Evolutionary conservation across 345 rosid species (phyloP), one percentile per base, ranked within the genome.

Genomic region (Citropsis articulata): DNA sequence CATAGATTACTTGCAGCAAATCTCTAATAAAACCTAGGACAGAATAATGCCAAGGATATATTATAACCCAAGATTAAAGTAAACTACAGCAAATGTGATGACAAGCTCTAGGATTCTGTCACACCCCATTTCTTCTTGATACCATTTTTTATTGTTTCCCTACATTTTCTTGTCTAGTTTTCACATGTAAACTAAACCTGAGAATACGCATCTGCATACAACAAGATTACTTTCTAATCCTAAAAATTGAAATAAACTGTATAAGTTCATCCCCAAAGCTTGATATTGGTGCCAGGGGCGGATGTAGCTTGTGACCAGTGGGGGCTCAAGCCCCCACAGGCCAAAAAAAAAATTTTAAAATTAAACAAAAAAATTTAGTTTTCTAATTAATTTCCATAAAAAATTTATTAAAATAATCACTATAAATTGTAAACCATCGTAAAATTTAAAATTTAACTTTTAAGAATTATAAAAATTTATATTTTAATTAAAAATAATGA

Each of bases 261-360:
- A 69, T 91, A 96, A 12, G 86, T 81, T 96, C 98, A 83, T 96
- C 99, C 73, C 86, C 85, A 28, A 89, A 85, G 87, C 90, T 92
- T 56, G 85, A 86, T 75, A 94, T 81, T 68, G 99, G 98, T 3
- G 78, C 81, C 82, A 94, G 79, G n/a, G n/a, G n/a, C n/a, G n/a
- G n/a, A n/a, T n/a, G n/a, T n/a, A n/a, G n/a, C n/a, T n/a, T n/a
- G n/a, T n/a, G n/a, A n/a, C n/a, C n/a, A n/a, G n/a, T n/a, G n/a
- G n/a, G n/a, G n/a, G n/a, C n/a, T n/a, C n/a, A n/a, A n/a, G n/a
- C n/a, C n/a, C n/a, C n/a, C n/a, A n/a, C n/a, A n/a, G n/a, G n/a
- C n/a, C n/a, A n/a, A n/a, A n/a, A n/a, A n/a, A n/a, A n/a, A n/a
- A n/a, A n/a, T n/a, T n/a, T n/a, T n/a, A n/a, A n/a, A n/a, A n/a